Percentiles rank a stretch among this genome's conserved stretches.
Conservation (phyloP, 495 filamentous ascomycete genomes). For the Usnea hakonensis region DNA sequence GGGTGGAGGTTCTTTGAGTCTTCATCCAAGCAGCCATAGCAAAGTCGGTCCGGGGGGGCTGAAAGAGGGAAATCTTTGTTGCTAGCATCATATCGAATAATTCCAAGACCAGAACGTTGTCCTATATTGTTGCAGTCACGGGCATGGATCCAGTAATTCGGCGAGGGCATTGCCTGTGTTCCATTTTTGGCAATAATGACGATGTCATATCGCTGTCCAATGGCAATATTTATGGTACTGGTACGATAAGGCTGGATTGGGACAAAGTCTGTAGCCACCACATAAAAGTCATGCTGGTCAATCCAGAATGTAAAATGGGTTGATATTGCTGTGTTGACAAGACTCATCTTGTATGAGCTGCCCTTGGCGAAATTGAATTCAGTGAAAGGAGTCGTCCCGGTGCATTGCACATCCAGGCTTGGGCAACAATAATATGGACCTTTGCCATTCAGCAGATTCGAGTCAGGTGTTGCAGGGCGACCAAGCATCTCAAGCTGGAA, state of each 20-base stretch:
- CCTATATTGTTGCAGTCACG: constrained; percentile 34
- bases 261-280: constrained; percentile 43
- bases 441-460: background rate
- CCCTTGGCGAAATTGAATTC: no score
- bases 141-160: constrained; percentile 64
- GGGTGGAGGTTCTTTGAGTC: constrained; percentile 28
- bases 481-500: constrained; percentile 35
- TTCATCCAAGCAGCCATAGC: constrained; percentile 25
- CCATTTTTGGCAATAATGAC: no score
- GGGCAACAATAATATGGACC: no score
- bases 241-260: constrained; percentile 39
- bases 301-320: constrained; percentile 44
- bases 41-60: constrained; percentile 15
- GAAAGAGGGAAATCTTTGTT: constrained; percentile 32
- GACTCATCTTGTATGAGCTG: constrained; percentile 40
- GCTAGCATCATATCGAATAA: constrained; percentile 44
- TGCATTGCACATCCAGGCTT: no score
- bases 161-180: constrained; percentile 45
- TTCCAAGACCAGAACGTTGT: constrained; percentile 44
- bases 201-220: constrained; percentile 65
- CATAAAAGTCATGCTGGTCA: constrained; percentile 40
- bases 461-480: constrained; percentile 42
- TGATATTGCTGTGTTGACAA: constrained; percentile 43
- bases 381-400: no score
- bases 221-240: constrained; percentile 45